phyloP scores from a whole-genome alignment of 2,329 filamentous ascomycete species.

The Aquanectria penicillioides region DNA sequence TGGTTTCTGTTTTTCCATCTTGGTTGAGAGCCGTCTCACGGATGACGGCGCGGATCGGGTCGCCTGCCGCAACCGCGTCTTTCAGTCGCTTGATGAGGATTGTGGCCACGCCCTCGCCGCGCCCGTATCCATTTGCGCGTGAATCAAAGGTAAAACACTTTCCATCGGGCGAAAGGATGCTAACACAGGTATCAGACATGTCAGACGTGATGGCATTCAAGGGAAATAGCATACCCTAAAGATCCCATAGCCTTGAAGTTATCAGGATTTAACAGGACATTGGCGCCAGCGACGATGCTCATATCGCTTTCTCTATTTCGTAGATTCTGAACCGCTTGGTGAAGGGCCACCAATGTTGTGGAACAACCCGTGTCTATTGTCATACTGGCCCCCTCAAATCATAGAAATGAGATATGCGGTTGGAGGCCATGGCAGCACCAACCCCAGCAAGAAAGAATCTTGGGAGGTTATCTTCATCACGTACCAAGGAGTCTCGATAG shows the following conservation, averaged over 20 bases:
- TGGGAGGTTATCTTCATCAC: not conserved
- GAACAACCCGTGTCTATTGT: conserved; percentile 10
- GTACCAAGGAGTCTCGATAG: not conserved
- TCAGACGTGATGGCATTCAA: too few species aligned
- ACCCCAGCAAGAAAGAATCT: not conserved
- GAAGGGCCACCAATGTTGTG: not conserved
- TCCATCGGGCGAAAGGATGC: conserved; percentile 11
- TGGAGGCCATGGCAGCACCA: conserved; percentile 20
- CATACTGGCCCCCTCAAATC: conserved; percentile 4
- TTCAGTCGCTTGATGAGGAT: conserved; percentile 25
- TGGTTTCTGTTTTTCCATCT: conserved; percentile 6
- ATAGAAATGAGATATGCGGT: conserved; percentile 15
- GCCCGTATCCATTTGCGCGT: conserved; percentile 20
- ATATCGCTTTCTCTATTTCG: conserved; percentile 12
- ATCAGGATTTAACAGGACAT: conserved; percentile 20
- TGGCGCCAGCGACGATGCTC: conserved; percentile 16
- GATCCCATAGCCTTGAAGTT: conserved; percentile 13
- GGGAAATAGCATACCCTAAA: too few species aligned
- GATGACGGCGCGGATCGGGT: conserved; percentile 11
- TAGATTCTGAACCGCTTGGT: not conserved
- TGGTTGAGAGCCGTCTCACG: conserved; percentile 10
- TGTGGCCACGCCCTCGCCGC: conserved; percentile 22
- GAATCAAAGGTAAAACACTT: conserved; percentile 22
- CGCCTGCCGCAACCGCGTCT: not conserved
- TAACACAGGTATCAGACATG: too few species aligned